A percentile compares a stretch with the other conserved stretches of the same genome.
Evolutionary conservation across 345 rosid genomes (phyloP).

Genomic region (Hypericum perforatum): DNA sequence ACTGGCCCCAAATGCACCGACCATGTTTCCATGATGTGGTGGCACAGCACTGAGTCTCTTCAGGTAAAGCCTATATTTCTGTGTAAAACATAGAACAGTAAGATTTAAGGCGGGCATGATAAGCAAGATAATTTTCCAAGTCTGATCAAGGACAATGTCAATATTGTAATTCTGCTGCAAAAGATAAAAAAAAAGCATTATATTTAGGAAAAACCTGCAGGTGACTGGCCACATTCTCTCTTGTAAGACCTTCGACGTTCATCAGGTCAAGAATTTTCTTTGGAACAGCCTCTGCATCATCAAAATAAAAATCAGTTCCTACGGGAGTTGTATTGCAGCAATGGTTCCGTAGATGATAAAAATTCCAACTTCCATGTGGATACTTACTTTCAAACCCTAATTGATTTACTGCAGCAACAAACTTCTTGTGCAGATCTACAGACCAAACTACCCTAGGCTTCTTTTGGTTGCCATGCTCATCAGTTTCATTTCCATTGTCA

Average conservation of each 20-base stretch:
- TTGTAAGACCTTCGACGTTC: slow-evolving; percentile 83
- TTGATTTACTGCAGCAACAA: slow-evolving; percentile 78
- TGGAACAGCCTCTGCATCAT: slow-evolving; percentile 77
- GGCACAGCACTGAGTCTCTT: slow-evolving; percentile 43
- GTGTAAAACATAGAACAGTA: slow-evolving; percentile 15
- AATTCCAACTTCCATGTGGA: background rate
- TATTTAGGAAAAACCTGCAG: slow-evolving; percentile 46
- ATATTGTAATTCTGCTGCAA: no score
- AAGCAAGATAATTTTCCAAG: no score
- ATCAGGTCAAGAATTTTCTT: slow-evolving; percentile 87
- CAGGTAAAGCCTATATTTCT: slow-evolving; percentile 86
- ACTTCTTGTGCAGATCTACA: slow-evolving; percentile 67
- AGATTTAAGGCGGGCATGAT: background rate
- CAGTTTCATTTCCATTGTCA: slow-evolving; percentile 50
- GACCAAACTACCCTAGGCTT: slow-evolving; percentile 97
- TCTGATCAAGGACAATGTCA: no score
- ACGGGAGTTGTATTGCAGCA: background rate
- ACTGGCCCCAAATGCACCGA: slow-evolving; percentile 43
- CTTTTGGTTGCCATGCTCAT: slow-evolving; percentile 51
- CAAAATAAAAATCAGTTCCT: background rate
- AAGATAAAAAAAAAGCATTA: slow-evolving; percentile 6
- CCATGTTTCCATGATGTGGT: slow-evolving; percentile 44
- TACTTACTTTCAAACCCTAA: slow-evolving; percentile 79
- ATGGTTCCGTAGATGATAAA: background rate
- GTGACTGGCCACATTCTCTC: slow-evolving; percentile 98